A percentile compares a stretch with the other conserved stretches of the same genome.
Evolutionary conservation across 1,139 yeast species (phyloP).

Genomic region (Zygotorulaspora mrakii): DNA sequence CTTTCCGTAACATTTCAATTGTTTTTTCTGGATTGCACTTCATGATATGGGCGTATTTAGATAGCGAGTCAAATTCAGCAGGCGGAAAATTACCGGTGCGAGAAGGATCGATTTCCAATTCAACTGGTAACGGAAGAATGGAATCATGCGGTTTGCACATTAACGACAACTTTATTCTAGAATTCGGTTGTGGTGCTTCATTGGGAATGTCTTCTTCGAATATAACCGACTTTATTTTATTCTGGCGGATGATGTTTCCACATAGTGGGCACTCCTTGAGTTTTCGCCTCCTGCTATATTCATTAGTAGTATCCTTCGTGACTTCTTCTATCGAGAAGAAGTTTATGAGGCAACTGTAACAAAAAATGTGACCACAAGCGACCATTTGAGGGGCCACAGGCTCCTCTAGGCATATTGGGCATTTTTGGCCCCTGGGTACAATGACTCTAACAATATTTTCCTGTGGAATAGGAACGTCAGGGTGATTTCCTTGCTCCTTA

Average conservation of each 20-base stretch:
- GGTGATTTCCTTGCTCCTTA: conserved; percentile 57
- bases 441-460: conserved; percentile 65
- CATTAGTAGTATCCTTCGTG: conserved; percentile 29
- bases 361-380: conserved; percentile 88
- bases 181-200: conserved; percentile 58
- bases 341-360: conserved; percentile 75
- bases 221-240: conserved; percentile 68
- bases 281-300: conserved; percentile 41
- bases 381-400: conserved; percentile 94
- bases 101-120: conserved; percentile 37
- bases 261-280: conserved; percentile 85
- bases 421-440: conserved; percentile 65
- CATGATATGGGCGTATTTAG: conserved; percentile 56
- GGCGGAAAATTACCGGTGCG: conserved; percentile 43
- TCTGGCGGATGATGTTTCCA: conserved; percentile 54
- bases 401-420: conserved; percentile 89
- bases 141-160: conserved; percentile 67
- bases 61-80: conserved; percentile 38
- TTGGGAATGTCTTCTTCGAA: conserved; percentile 39
- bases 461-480: conserved; percentile 67
- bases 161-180: conserved; percentile 58
- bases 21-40: conserved; percentile 58
- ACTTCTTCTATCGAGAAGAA: conserved; percentile 52
- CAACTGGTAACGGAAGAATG: conserved; percentile 60
- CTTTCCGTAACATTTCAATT: conserved; percentile 46